Conservation (phyloP, 2,329 filamentous ascomycete species). For the Claviceps pusilla region DNA sequence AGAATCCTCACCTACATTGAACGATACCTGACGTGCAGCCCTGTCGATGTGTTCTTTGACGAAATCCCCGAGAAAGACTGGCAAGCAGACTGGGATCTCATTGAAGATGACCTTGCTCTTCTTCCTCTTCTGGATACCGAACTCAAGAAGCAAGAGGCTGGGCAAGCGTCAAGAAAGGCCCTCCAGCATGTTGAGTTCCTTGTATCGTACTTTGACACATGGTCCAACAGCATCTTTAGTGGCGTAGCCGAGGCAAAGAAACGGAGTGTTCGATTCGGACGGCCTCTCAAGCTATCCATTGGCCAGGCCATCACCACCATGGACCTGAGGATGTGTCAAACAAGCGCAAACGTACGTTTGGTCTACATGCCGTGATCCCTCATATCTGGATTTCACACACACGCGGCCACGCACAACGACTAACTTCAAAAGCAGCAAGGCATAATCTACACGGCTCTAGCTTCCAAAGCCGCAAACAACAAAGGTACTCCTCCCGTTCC, state of each 20-base stretch:
- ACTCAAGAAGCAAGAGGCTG: constrained; percentile 30
- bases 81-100: constrained; percentile 27
- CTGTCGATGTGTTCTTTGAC: constrained; percentile 46
- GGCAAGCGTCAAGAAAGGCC: constrained; percentile 31
- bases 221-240: constrained; percentile 47
- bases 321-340: constrained; percentile 42
- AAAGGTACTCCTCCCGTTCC: constrained; percentile 18
- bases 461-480: constrained; percentile 20
- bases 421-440: constrained; percentile 15
- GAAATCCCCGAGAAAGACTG: constrained; percentile 36
- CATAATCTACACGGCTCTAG: constrained; percentile 26
- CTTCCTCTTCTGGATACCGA: constrained; percentile 35
- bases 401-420: neutral
- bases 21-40: constrained; percentile 50
- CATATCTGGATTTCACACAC: neutral
- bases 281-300: constrained; percentile 31
- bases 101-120: constrained; percentile 29
- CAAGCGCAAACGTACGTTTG: constrained; percentile 18
- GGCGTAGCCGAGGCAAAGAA: constrained; percentile 56
- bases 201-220: constrained; percentile 39
- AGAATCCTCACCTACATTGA: constrained; percentile 67
- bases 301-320: constrained; percentile 31
- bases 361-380: neutral
- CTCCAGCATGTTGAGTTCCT: constrained; percentile 50
- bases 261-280: constrained; percentile 52